Evolutionary conservation across 208 protist genomes (phyloP).

Genomic region (Trypanosomatidae sp.): DNA sequence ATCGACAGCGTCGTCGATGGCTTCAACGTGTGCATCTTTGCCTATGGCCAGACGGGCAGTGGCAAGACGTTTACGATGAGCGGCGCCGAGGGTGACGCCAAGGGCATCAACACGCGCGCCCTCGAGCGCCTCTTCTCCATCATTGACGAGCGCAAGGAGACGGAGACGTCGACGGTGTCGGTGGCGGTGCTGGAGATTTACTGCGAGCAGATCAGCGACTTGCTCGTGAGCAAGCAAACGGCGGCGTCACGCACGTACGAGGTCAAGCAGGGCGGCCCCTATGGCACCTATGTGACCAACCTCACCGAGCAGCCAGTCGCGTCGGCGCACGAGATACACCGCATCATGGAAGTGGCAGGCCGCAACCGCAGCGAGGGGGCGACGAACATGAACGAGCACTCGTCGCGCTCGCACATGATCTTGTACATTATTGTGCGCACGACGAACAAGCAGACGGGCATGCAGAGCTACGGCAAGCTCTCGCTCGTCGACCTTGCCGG

Average conservation of each 20-base stretch:
- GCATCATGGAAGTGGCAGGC: slow-evolving; percentile 68
- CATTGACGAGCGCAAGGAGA: slow-evolving; percentile 79
- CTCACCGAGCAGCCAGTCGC: slow-evolving; percentile 63
- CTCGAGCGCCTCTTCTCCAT: slow-evolving; percentile 81
- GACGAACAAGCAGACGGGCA: slow-evolving; percentile 79
- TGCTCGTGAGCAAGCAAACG: slow-evolving; percentile 57
- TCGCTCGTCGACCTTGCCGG: slow-evolving; percentile 90
- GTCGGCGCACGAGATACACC: slow-evolving; percentile 52
- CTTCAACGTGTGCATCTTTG: slow-evolving; percentile 92
- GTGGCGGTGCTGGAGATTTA: slow-evolving; percentile 89
- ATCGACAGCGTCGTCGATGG: slow-evolving; percentile 90
- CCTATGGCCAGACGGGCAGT: slow-evolving; percentile 89
- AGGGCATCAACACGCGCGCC: slow-evolving; percentile 84
- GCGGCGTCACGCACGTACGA: slow-evolving; percentile 49
- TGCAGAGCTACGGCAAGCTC: slow-evolving; percentile 88
- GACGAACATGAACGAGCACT: slow-evolving; percentile 92
- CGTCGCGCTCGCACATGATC: slow-evolving; percentile 91
- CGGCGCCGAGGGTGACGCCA: slow-evolving; percentile 49
- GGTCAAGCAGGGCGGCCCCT: slow-evolving; percentile 81
- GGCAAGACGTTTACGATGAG: slow-evolving; percentile 89
- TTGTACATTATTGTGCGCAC: slow-evolving; percentile 83
- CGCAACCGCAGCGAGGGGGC: slow-evolving; percentile 62
- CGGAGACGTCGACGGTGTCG: slow-evolving; percentile 64
- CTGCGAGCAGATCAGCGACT: slow-evolving; percentile 77
- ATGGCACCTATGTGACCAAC: slow-evolving; percentile 85